A percentile compares a stretch with the other conserved stretches of the same genome.
Evolutionary conservation across 2,329 filamentous ascomycete genomes (phyloP).

Genomic region (Botryosphaeria agaves): DNA sequence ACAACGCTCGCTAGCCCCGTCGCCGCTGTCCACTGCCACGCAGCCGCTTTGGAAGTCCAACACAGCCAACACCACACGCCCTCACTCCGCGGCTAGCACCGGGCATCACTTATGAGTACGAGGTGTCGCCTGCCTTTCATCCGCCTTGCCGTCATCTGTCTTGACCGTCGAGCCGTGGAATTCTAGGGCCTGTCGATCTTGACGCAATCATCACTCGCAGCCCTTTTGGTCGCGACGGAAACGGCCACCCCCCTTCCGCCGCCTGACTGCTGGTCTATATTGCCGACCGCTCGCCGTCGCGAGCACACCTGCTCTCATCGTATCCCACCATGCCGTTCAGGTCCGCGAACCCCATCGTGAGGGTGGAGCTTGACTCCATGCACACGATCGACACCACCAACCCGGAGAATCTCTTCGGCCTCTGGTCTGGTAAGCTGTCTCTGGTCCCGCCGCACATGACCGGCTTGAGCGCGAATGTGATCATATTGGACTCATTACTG

Average conservation of each 20-base stretch:
- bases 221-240: constrained; percentile 4
- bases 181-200: constrained; percentile 2
- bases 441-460: no score
- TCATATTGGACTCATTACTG: no score
- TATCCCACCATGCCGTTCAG: constrained; percentile 55
- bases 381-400: constrained; percentile 90
- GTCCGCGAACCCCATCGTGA: constrained; percentile 72
- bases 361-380: constrained; percentile 80
- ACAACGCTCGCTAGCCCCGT: no score
- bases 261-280: neutral
- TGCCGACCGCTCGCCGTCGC: neutral
- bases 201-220: constrained; percentile 1
- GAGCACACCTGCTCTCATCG: constrained; percentile 2
- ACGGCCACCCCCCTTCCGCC: constrained; percentile 3
- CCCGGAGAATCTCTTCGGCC: constrained; percentile 83
- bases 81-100: no score
- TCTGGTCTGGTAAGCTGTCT: constrained; percentile 70
- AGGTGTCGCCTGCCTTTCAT: no score
- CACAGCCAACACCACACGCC: no score
- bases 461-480: no score
- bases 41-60: no score
- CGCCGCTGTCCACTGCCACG: no score
- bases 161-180: no score
- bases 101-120: no score
- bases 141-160: no score